A percentile compares a stretch with the other conserved stretches of the same genome.
Evolutionary conservation across 495 filamentous ascomycete genomes (phyloP).

Genomic region (Extremus antarcticus): DNA sequence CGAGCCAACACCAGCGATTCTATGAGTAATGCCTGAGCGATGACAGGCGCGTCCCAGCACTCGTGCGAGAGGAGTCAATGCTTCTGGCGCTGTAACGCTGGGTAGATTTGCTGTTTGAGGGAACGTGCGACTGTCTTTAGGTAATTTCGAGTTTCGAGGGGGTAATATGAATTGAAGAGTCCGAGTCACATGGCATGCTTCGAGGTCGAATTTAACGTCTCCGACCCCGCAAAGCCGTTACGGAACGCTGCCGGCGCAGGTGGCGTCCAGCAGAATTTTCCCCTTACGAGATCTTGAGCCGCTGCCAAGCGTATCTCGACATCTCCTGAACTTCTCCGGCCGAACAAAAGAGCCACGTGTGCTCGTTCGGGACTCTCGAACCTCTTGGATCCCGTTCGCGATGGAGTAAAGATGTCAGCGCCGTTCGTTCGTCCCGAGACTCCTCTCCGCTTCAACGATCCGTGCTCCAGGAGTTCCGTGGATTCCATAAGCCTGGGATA

Average conservation of each 20-base stretch:
- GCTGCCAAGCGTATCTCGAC: not conserved
- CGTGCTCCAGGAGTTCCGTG: no score
- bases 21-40: not conserved
- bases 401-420: no score
- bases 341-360: not conserved
- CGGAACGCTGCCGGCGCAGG: not conserved
- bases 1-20: not conserved
- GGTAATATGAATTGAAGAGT: no score
- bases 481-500: no score
- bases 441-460: no score
- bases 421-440: no score
- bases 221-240: not conserved
- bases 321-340: not conserved
- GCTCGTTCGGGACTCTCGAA: no score
- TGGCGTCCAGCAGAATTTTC: not conserved
- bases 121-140: no score
- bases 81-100: not conserved
- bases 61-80: not conserved
- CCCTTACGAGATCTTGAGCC: not conserved
- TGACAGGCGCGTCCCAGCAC: not conserved
- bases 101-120: not conserved
- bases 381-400: no score
- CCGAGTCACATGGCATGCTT: no score
- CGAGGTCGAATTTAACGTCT: no score
- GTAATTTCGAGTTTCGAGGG: no score